phyloP scores from a whole-genome alignment of 164 flowering plant genomes.

The Amborella trichopoda region DNA sequence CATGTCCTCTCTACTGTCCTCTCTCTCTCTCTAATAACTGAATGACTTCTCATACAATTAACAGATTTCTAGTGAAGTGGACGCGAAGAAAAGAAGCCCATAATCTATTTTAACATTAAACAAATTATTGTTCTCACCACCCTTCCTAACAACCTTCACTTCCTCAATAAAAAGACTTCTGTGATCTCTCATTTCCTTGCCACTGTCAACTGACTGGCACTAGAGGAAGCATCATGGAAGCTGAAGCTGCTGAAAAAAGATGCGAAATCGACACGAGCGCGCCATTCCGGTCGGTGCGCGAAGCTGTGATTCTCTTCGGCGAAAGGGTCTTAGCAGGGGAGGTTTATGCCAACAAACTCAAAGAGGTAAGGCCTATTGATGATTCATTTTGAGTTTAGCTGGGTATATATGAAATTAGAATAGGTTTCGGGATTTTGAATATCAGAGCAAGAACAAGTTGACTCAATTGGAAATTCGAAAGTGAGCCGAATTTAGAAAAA shows the following conservation, averaged over 20 bases:
- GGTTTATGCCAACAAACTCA: constrained; percentile 37
- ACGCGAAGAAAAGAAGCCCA: constrained; percentile 38
- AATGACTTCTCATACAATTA: constrained; percentile 22
- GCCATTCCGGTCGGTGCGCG: constrained; percentile 54
- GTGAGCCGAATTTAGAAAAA: no score
- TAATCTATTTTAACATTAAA: not conserved
- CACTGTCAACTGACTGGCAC: not conserved
- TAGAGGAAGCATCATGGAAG: constrained; percentile 11
- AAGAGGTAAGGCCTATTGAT: no score
- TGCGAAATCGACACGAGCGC: constrained; percentile 47
- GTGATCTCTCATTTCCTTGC: not conserved
- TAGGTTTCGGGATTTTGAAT: no score
- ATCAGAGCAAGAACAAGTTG: no score
- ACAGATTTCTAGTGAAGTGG: constrained; percentile 50
- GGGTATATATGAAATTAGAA: no score
- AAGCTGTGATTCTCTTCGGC: constrained; percentile 54
- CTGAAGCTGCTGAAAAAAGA: constrained; percentile 18
- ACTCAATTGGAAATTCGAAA: no score
- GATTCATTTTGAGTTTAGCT: no score
- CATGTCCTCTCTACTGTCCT: no score
- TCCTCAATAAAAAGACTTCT: not conserved
- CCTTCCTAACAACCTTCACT: not conserved
- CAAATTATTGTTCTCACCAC: not conserved
- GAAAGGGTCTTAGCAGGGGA: constrained; percentile 55
- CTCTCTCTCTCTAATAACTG: no score